A percentile compares a stretch with the other conserved stretches of the same genome.
Evolutionary conservation across 129 eudicot species (phyloP).

Genomic region (Apium graveolens): DNA sequence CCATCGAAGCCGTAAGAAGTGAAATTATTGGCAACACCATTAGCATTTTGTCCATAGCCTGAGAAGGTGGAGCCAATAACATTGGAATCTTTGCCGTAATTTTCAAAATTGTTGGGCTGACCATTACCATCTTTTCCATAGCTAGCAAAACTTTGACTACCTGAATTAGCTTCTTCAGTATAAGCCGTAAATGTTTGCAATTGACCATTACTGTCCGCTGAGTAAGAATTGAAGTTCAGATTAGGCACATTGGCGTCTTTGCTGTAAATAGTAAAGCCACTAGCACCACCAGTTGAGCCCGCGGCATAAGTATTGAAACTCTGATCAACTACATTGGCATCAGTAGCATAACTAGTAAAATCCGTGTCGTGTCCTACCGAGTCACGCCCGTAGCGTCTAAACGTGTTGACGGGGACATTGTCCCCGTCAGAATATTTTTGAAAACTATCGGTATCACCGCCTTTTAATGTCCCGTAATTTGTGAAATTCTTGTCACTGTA

Average conservation of each 20-base stretch:
- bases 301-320: conserved; percentile 68
- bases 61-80: conserved; percentile 59
- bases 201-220: conserved; percentile 64
- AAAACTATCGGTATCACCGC: conserved; percentile 57
- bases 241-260: conserved; percentile 47
- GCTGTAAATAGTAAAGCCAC: conserved; percentile 46
- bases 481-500: conserved; percentile 63
- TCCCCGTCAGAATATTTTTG: conserved; percentile 48
- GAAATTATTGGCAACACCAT: conserved; percentile 54
- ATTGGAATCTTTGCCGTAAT: conserved; percentile 59
- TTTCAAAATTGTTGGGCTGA: conserved; percentile 35
- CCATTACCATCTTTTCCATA: conserved; percentile 80
- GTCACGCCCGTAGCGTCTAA: conserved; percentile 83
- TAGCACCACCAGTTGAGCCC: conserved; percentile 69
- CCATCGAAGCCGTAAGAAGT: conserved; percentile 51
- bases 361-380: conserved; percentile 61
- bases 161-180: conserved; percentile 52
- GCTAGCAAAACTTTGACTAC: conserved; percentile 48
- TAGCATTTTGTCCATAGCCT: conserved; percentile 51
- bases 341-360: conserved; percentile 54
- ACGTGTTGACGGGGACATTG: conserved; percentile 47
- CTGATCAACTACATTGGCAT: conserved; percentile 58
- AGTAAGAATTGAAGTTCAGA: conserved; percentile 70
- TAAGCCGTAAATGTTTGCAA: conserved; percentile 37
- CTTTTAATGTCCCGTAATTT: conserved; percentile 59